Evolutionary conservation across 352 stramenopile species (phyloP).

Genomic region (Globisporangium cystogenes): DNA sequence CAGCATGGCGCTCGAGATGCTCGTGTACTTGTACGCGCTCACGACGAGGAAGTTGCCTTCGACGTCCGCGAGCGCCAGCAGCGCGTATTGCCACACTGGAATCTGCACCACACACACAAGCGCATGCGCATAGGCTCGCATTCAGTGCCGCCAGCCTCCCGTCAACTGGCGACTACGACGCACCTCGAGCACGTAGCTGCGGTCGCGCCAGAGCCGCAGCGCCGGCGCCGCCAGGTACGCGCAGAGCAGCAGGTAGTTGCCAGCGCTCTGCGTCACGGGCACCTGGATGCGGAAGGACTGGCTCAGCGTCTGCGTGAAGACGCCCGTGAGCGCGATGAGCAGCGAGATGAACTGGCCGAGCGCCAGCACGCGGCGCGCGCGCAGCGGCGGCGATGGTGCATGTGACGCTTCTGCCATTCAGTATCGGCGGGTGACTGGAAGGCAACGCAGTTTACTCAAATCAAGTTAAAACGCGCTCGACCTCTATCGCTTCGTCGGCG

Average conservation of each 20-base stretch:
- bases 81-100: constrained; percentile 85
- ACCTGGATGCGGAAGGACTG: constrained; percentile 79
- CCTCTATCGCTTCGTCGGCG: constrained; percentile 13
- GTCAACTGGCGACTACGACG: background rate
- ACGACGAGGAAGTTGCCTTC: constrained; percentile 94
- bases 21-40: constrained; percentile 96
- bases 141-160: no score
- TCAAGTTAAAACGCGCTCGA: constrained; percentile 1
- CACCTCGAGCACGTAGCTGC: constrained; percentile 45
- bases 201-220: constrained; percentile 31
- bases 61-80: constrained; percentile 93
- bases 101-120: constrained; percentile 26
- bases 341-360: constrained; percentile 87
- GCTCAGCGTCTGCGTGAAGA: constrained; percentile 84
- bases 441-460: background rate
- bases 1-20: constrained; percentile 94
- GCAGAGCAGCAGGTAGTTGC: constrained; percentile 66
- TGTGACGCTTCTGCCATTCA: no score
- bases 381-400: background rate
- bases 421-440: background rate
- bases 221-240: constrained; percentile 46
- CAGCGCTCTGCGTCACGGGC: constrained; percentile 65
- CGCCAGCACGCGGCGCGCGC: constrained; percentile 39
- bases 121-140: no score
- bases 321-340: constrained; percentile 81